Evolutionary conservation across 495 filamentous ascomycete species (phyloP), one percentile per base, ranked within the genome.

Genomic region (Pseudomonodictys pantanalensis): DNA sequence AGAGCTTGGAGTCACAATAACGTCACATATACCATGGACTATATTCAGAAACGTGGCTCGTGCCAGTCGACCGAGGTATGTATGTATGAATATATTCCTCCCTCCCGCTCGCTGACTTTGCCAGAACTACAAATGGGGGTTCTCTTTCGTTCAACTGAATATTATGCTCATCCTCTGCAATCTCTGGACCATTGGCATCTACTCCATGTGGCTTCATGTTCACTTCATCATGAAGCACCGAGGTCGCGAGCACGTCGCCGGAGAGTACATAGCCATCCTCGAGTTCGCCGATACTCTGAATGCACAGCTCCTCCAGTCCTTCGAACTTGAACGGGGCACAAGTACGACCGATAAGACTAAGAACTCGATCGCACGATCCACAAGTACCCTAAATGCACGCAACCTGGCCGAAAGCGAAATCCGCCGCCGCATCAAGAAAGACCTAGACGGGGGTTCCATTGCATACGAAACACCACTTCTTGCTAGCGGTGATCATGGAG

Each of bases 81-180:
- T 17, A 7, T 10, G 9, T 44, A 7, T 20, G 7, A 18, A 7
- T 18, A 7, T 17, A 50, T 28, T 12, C n/a, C 7, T 2, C 23
- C 24, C 32, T 20, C 24, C 7, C 25, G 18, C 15, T 26, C 25
- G 6, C 18, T 33, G 8, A 8, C 47, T 50, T 2, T 18, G 8
- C 8, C n/a, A 50, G 47, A 29, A 29, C 28, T 50, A 50, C n/a
- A 9, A 30, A 29, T 50, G 47, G 47, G 47, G 47, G 3, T 50
- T 50, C 28, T 50, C 47, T 15, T 50, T 30, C n/a, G 22, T 50
- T 20, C 47, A 50, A 17, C 47, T 50, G 2, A 30, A 2, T 26
- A 12, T 50, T 8, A 50, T 50, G 47, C 2, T 30, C 8, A 2
- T 50, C 3, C 24, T 50, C 3, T 20, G 11, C 47, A 9, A 30